Base-by-base conservation (phyloP, 2,329 filamentous ascomycete species). In the Rhynchosporium secalis region DNA sequence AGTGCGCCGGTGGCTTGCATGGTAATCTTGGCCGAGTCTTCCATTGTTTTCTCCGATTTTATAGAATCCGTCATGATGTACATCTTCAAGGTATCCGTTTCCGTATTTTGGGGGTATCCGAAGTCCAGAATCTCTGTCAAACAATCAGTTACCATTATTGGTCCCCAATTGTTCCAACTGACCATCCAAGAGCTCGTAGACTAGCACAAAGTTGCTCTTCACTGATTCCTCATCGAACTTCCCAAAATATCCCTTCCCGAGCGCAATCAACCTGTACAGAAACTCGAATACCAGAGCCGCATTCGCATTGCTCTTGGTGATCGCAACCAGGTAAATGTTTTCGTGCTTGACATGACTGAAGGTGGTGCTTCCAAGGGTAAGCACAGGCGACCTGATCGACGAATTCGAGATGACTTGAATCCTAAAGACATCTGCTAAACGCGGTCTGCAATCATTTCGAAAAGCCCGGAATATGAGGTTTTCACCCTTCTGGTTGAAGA, bases 281-380 rank as follows among this genome's bases (percentile, higher is more conserved):
- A 99, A 99, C 80, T 99, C 95, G 74, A 99, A 99, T 29, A 99
- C 92, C 61, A 99, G 85, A 47, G 96, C 96, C 12, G 93, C 93
- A 84, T 99, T 99, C 79, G 93, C 95, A 78, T 99, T 99, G 80
- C 93, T 97, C 81, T 98, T 99, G 62, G 93, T 98, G 71, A 99
- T 91, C 20, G 94, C 95, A 60, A 98, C 94, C 70, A 99, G 79
- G 77, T 98, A 99, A 75, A 99, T 97, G 76, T 99, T 99, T 76
- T 99, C 95, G 79, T 97, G 94, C 77, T 96, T 97, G 78, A 99
- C 94, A 87, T 99, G 95, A 81, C 92, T 96, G 78, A 99, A 99
- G 52, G 96, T 99, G 61, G 95, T 99, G 76, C 92, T 96, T 68
- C 96, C 95, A 62, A 99, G 86, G 4, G 95, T 99, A 72, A 99